These are phyloP conservation scores for Mucor racemosus DNA, from an alignment of 371 early-diverging fungal species.

Conservation along the genomic window DNA sequence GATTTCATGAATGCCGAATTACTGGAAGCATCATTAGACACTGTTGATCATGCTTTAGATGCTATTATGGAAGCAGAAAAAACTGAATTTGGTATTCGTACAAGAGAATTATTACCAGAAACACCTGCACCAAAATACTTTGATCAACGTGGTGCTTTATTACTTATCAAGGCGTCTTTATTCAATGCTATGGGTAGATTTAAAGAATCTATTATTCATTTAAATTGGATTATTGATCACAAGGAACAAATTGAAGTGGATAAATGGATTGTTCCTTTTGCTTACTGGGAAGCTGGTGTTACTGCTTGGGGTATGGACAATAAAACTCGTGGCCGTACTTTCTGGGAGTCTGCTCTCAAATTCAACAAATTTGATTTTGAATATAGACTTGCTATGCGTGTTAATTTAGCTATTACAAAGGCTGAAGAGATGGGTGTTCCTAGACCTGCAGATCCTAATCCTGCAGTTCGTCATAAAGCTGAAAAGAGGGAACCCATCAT, in stretches of 20 bases:
- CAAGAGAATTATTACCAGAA: slow-evolving; percentile 46
- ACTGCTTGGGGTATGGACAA: slow-evolving; percentile 54
- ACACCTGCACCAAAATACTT: slow-evolving; percentile 51
- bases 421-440: slow-evolving; percentile 47
- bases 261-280: slow-evolving; percentile 66
- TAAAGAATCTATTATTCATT: slow-evolving; percentile 47
- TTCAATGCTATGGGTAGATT: slow-evolving; percentile 46
- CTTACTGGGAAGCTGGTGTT: slow-evolving; percentile 62
- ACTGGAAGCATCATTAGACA: slow-evolving; percentile 41
- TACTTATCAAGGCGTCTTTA: slow-evolving; percentile 47
- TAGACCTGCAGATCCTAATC: slow-evolving; percentile 23
- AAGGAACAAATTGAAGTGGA: slow-evolving; percentile 52
- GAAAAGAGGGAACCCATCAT: slow-evolving; percentile 23
- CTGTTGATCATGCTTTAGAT: slow-evolving; percentile 46
- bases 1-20: slow-evolving; percentile 55
- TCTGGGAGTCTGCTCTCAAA: slow-evolving; percentile 50
- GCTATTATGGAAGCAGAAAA: slow-evolving; percentile 49
- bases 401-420: slow-evolving; percentile 49
- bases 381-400: slow-evolving; percentile 48
- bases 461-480: slow-evolving; percentile 20
- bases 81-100: slow-evolving; percentile 50
- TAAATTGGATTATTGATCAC: slow-evolving; percentile 68
- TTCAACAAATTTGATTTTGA: slow-evolving; percentile 56
- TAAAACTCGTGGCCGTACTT: slow-evolving; percentile 39
- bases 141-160: slow-evolving; percentile 49